Evolutionary conservation across 768 basidiomycete genomes (phyloP), one percentile per base, ranked within the genome.

Genomic region (Mycena alexandri): DNA sequence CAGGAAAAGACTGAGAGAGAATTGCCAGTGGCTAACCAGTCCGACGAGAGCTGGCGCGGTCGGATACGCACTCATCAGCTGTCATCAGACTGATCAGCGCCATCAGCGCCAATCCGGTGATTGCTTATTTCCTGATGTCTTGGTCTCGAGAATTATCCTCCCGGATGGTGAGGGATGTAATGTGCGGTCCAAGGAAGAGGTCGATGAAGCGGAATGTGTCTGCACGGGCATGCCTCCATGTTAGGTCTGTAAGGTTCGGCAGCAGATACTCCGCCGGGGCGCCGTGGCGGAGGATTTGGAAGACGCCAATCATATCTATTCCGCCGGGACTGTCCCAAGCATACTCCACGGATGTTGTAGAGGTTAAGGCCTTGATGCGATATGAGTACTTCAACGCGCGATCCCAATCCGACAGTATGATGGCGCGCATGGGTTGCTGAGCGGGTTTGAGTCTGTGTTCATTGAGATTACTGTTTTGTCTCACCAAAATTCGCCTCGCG

Each of bases 371-470:
- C 33, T 58, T 44, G 24, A 58, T n/a, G 33, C 44, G 56, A 33
- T 29, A 17, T 7, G 56, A 44, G n/a, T 58, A 46, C 8, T 46
- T 44, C 42, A 44, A 29, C 11, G 44, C 24, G 6, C 55, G 14
- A 42, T 58, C 56, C 56, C 43, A 58, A 34, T 58, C 56, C 17
- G 29, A 58, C 3, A 2, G n/a, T 3, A 58, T 43, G n/a, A 58
- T 21, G 2, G 42, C 25, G 43, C 44, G 56, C 5, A 25, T 21
- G 25, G 29, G 43, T 4, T 4, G 24, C 56, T 58, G 33, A 21
- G 12, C 19, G 4, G 21, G 11, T n/a, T 38, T 38, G 34, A 14
- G 29, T 19, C 16, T 48, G 22, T 24, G 2, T 16, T 44, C 8
- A 44, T 16, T 14, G 14, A 19, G 8, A 44, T n/a, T 1, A n/a